Conservation (phyloP, 2,329 filamentous ascomycete species). For the Ophiostoma sp. region DNA sequence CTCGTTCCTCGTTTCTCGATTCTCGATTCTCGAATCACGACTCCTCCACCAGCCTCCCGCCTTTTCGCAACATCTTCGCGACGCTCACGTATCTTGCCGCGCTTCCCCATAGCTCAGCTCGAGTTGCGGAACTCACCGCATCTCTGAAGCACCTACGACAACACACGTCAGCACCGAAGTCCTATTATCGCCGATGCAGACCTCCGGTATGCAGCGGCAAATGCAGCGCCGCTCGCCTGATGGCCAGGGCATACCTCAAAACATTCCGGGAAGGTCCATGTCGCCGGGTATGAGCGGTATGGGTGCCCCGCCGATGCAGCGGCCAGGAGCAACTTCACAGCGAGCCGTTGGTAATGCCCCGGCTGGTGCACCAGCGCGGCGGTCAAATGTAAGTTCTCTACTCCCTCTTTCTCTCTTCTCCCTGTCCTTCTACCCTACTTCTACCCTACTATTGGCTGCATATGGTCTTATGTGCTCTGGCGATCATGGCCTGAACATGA, state of each 20-base stretch:
- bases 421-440: neutral
- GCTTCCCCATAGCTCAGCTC: neutral
- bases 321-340: slow-evolving; percentile 59
- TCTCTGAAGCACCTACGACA: neutral
- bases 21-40: neutral
- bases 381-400: slow-evolving; percentile 51
- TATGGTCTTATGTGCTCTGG: neutral
- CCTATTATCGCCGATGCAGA: slow-evolving; percentile 42
- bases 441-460: slow-evolving; percentile 9
- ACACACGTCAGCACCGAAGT: neutral
- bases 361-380: slow-evolving; percentile 41
- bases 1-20: too few species aligned
- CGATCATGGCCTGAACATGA: neutral
- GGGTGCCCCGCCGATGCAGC: slow-evolving; percentile 38
- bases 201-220: slow-evolving; percentile 48
- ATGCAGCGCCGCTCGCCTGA: slow-evolving; percentile 61
- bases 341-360: slow-evolving; percentile 43
- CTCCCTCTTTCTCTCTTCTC: too few species aligned
- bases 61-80: neutral
- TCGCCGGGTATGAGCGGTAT: slow-evolving; percentile 53
- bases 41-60: neutral
- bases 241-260: slow-evolving; percentile 51
- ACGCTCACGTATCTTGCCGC: neutral
- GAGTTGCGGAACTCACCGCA: neutral
- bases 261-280: slow-evolving; percentile 52